Evolutionary conservation across 1,284 basidiomycete genomes (phyloP).

Genomic region (Ganoderma resinaceum): DNA sequence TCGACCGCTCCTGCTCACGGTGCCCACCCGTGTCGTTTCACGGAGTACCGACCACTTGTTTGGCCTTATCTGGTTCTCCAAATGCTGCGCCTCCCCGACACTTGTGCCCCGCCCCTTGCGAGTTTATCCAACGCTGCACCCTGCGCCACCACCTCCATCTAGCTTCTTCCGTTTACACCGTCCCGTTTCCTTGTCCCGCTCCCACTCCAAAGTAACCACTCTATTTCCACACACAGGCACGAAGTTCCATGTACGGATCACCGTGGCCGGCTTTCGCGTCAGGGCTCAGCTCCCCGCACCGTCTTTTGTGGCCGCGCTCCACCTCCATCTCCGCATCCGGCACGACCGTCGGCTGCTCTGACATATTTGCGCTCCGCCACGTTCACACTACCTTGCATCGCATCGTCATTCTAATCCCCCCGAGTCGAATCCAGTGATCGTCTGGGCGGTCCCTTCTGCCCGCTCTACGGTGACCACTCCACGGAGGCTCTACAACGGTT

Average conservation of each 20-base stretch:
- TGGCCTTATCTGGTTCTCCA: neutral
- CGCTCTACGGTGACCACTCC: neutral
- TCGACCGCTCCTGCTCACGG: neutral
- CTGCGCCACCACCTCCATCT: constrained; percentile 1
- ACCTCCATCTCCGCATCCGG: constrained; percentile 19
- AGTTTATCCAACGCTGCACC: neutral
- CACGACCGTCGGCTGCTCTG: constrained; percentile 14
- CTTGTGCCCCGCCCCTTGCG: neutral
- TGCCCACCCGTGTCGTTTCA: constrained; percentile 4
- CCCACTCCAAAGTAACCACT: constrained; percentile 18
- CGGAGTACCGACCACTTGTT: neutral
- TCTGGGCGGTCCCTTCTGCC: neutral
- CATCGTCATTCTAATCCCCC: neutral
- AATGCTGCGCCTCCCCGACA: constrained; percentile 3
- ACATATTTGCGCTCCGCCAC: constrained; percentile 9
- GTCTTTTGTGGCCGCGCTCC: constrained; percentile 16
- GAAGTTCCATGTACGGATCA: constrained; percentile 25
- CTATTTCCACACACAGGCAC: constrained; percentile 10
- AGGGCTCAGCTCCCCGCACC: constrained; percentile 13
- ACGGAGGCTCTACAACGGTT: neutral
- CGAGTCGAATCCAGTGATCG: neutral
- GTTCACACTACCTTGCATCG: constrained; percentile 1
- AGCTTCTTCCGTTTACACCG: constrained; percentile 23
- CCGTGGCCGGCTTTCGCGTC: constrained; percentile 5
- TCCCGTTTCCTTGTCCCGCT: constrained; percentile 16